Base-by-base conservation (phyloP, 345 rosid species). In the Firmiana major region DNA sequence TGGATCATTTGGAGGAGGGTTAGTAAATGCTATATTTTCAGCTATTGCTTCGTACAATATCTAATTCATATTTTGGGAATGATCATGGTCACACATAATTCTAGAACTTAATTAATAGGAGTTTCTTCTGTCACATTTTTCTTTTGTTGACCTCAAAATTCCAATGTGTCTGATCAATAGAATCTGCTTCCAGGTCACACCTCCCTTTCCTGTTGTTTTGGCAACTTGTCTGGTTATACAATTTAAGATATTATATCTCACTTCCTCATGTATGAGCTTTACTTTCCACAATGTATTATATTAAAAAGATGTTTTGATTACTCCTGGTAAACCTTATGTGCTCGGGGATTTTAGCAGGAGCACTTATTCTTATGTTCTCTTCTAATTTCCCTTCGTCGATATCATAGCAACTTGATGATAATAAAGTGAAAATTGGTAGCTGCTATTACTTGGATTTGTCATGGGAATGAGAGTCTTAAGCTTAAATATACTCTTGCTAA, bases 151-250 rank as follows among this genome's bases (percentile, higher is more conserved):
- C 38, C 75, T 36, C 51, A 46, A 8, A n/a, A n/a, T 60, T 60
- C 24, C 24, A 46, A 49, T 36, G 53, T 76, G 76, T 65, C 84
- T 85, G 49, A 81, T 80, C 48, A 13, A 15, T 75, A 38, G 62
- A 78, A 80, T 81, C 79, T 83, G 70, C 78, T 77, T 89, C 69
- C 78, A 91, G 98, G 98, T 91, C 65, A 90, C 97, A 7, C 98
- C 97, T 63, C 81, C 90, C 63, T 91, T 86, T 80, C 98, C 97
- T 10, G 78, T 84, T 40, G 86, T 86, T 71, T 78, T 93, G 79
- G 89, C 90, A 51, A 76, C 90, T 42, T 85, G 93, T 83, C 98
- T 94, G 0, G 86, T 87, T 54, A 72, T 91, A 77, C 90, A 90
- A 78, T 93, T 93, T 79, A 86, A 88, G 98, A 94, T 91, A 88